These are phyloP conservation scores for Thielaviopsis punctulata DNA, from an alignment of 2,329 filamentous ascomycete genomes.

Conservation along the genomic window DNA sequence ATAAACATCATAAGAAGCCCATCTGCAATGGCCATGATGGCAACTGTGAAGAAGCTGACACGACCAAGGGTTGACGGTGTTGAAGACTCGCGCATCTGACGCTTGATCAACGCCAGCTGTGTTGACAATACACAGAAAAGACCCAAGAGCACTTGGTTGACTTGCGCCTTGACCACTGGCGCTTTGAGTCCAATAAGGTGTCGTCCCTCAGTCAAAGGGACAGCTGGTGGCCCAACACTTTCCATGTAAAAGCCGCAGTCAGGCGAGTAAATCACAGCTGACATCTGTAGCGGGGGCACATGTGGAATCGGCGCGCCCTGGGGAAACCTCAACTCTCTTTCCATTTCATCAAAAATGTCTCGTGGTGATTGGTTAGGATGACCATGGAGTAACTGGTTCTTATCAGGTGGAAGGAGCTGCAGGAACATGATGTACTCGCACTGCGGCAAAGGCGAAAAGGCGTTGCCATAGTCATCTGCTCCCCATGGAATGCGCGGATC, in stretches of 20 bases:
- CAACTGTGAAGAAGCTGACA: constrained; percentile 46
- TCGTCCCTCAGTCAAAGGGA: constrained; percentile 30
- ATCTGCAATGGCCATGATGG: constrained; percentile 30
- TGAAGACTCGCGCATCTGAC: constrained; percentile 47
- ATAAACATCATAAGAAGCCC: constrained; percentile 31
- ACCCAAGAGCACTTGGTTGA: constrained; percentile 41
- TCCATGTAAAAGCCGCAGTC: constrained; percentile 52
- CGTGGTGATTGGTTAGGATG: constrained; percentile 10
- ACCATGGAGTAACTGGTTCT: constrained; percentile 9
- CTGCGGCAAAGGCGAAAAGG: constrained; percentile 15
- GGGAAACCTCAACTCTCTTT: constrained; percentile 44
- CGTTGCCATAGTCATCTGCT: constrained; percentile 38
- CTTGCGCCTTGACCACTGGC: constrained; percentile 37
- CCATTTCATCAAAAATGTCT: constrained; percentile 28
- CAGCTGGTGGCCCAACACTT: constrained; percentile 43
- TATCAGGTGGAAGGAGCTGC: constrained; percentile 48
- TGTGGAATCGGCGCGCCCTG: constrained; percentile 37
- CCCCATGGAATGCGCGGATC: constrained; percentile 58
- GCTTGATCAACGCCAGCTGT: constrained; percentile 45
- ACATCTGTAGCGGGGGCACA: constrained; percentile 43
- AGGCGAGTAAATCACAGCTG: constrained; percentile 47
- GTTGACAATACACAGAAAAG: constrained; percentile 38
- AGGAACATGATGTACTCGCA: constrained; percentile 84
- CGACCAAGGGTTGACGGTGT: constrained; percentile 51
- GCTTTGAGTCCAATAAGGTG: constrained; percentile 45